Base-by-base conservation (phyloP, 805 yeast species). In the Candida fluviatilis region DNA sequence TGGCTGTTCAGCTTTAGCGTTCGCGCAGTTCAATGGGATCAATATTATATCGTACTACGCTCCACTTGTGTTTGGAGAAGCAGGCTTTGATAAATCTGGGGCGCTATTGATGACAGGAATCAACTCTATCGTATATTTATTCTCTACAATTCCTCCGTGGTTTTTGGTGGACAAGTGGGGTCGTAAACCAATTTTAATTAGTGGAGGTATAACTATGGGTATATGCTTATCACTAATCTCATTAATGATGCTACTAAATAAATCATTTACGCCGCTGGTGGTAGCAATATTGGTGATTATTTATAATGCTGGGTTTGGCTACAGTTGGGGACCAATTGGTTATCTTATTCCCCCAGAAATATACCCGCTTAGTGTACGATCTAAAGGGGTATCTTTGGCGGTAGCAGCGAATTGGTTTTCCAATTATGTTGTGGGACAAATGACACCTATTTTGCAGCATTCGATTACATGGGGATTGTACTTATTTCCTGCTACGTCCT, bases 21-120 rank as follows among this genome's bases (percentile, higher is more conserved):
- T 67, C 54, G 73, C 74, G 14, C 74, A 69, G 43, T 63, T 69
- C 40, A 69, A 69, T 40, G 84, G 84, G 16, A 77, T 78, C 46
- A 78, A 78, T 49, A 66, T 78, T 38, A 73, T 78, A 29, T 68
- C 77, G 1, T 78, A 76, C 50, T 78, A 77, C 46, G 80, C 82
- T 0, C 79, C 80, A 4, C 64, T 74, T 51, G 75, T 77, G 34
- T 76, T 73, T 46, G 70, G 68, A 41, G 56, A 63, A 23, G 74
- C 74, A 1, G 74, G 74, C 7, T 68, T 67, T 51, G 65, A 55
- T 42, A 61, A 67, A 43, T 55, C 68, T 27, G 56, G 61, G 36
- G 73, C 73, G 1, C 51, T 69, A 28, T 46, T 69, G 16, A 66
- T 69, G 72, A 67, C 74, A 3, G 74, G 73, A 7, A 54, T 69